Percentiles rank a stretch among this genome's conserved stretches.
phyloP scores from a whole-genome alignment of 371 early-diverging fungal genomes.

The Blakeslea trispora region DNA sequence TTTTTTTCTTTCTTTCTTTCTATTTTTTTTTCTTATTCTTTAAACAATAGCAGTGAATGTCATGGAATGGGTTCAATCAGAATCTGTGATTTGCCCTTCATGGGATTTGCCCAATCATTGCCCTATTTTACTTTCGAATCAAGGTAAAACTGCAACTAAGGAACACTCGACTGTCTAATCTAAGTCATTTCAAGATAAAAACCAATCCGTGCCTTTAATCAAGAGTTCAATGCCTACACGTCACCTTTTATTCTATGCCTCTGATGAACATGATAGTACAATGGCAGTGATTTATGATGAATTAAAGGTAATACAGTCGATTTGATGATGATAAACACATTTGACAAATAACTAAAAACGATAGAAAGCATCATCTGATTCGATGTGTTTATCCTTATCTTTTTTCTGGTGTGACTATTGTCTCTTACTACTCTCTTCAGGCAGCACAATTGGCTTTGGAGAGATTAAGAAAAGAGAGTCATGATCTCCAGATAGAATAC shows the following conservation, averaged over 20 bases:
- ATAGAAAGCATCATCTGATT: not conserved
- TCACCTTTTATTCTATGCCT: not conserved
- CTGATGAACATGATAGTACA: not conserved
- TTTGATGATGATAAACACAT: no score
- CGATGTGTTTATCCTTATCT: slow-evolving; percentile 12
- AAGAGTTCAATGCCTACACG: not conserved
- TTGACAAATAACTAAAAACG: no score
- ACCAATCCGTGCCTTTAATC: not conserved
- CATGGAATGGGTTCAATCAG: no score
- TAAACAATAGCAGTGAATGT: no score
- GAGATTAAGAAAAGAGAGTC: not conserved
- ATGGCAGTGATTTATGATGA: not conserved
- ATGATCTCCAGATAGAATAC: not conserved
- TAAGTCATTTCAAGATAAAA: not conserved
- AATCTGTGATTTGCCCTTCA: not conserved
- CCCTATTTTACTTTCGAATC: not conserved
- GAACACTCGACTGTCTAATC: no score
- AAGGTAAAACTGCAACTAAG: no score
- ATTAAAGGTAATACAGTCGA: not conserved
- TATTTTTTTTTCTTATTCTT: no score
- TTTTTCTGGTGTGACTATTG: slow-evolving; percentile 1
- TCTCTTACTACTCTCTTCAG: slow-evolving; percentile 15
- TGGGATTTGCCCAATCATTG: not conserved
- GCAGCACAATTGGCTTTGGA: slow-evolving; percentile 4
- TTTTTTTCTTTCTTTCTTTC: no score